Evolutionary conservation across 768 basidiomycete genomes (phyloP), one percentile per base, ranked within the genome.

Genomic region (Podaxis sp.): DNA sequence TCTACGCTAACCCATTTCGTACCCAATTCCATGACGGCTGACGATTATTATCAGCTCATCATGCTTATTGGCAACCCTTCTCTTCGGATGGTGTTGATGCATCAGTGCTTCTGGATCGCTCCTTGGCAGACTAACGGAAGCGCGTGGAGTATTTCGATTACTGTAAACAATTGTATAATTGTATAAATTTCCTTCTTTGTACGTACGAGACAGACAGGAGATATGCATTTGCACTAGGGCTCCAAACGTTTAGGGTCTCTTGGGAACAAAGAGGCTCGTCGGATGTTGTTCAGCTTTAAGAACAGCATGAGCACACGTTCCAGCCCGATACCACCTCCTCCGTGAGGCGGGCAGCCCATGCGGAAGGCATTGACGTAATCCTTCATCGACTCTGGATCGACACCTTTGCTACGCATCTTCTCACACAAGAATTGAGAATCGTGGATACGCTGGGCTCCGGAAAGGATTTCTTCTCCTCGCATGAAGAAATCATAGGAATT

Each of bases 401-500:
- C 89, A 12, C 93, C 94, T 72, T 90, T 92, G 67, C 77, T 80
- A 63, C 82, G 82, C 95, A 99, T 98, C 75, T 92, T 86, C 77
- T 93, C 85, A 57, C 80, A 81, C 65, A 99, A 86, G 58, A 98
- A 79, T 11, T 77, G 76, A 4, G 97, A 85, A 68, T 98, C 95
- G 77, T 99, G 97, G 60, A 99, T 89, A 76, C 97, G 95, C 75
- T 99, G 97, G 28, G 96, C 97, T 15, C 97, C 97, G 3, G 96
- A 98, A 44, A 99, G 83, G 71, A 99, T 99, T 76, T 99, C 97
- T 77, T 99, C 95, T 11, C 97, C 97, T 36, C 97, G 87, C 96
- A 99, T 98, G 85, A 99, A 99, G 79, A 99, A 99, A 78, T 99
- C 97, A 76, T 99, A 99, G 24, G 97, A 99, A 77, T 99, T 99